Evolutionary conservation across 108 stramenopile genomes (phyloP).

Genomic region (Nitzschia palea): DNA sequence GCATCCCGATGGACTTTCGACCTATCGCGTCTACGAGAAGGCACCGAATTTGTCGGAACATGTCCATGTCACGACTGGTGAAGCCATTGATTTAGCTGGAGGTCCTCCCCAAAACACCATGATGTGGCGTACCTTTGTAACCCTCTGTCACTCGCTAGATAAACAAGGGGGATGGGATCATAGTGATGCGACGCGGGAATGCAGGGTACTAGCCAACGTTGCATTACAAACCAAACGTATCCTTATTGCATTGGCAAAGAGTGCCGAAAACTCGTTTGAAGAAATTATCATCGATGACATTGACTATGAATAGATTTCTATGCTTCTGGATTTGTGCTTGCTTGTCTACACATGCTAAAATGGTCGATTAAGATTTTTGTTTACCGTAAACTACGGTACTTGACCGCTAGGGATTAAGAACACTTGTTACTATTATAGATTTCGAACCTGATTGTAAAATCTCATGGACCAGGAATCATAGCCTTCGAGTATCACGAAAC

Average conservation of each 20-base stretch:
- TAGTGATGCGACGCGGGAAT: slow-evolving; percentile 15
- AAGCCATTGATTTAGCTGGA: slow-evolving; percentile 39
- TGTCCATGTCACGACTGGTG: slow-evolving; percentile 22
- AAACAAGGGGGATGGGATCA: slow-evolving; percentile 34
- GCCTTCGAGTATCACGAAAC: slow-evolving; percentile 60
- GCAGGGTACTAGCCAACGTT: slow-evolving; percentile 37
- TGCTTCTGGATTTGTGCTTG: background rate
- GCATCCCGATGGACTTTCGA: slow-evolving; percentile 48
- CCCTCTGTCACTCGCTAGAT: slow-evolving; percentile 26
- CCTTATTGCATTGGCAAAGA: slow-evolving; percentile 32
- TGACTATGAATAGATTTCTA: slow-evolving; percentile 9
- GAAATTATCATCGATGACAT: slow-evolving; percentile 28
- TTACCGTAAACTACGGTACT: background rate
- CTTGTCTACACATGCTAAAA: background rate
- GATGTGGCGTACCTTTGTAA: slow-evolving; percentile 46
- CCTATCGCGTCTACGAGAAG: slow-evolving; percentile 46
- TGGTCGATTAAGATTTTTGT: background rate
- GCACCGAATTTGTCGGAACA: background rate
- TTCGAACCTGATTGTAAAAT: slow-evolving; percentile 65
- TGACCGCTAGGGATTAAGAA: too few species aligned
- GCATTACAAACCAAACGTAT: slow-evolving; percentile 48
- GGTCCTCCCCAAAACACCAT: slow-evolving; percentile 35
- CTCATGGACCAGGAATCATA: slow-evolving; percentile 59
- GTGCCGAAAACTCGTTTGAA: slow-evolving; percentile 31
- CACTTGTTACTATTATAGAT: slow-evolving; percentile 39